Evolutionary conservation across 1,284 basidiomycete genomes (phyloP), one percentile per base, ranked within the genome.

Genomic region (Volvariella surrecta): DNA sequence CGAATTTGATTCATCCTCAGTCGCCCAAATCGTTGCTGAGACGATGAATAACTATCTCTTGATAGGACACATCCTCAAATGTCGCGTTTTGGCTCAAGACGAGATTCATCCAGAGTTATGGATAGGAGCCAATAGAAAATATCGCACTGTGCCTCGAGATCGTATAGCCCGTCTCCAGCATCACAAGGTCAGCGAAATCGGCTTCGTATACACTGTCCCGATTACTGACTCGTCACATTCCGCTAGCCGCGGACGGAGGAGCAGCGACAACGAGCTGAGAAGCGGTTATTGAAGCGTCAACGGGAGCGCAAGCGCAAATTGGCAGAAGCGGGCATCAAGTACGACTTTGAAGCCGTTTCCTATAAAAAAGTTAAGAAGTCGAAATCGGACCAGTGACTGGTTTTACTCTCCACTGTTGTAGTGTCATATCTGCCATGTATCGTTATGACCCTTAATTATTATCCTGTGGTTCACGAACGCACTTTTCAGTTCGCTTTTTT

Each of bases 21-120:
- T 99, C 35, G 94, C 95, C 0, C 68, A 90, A 58, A 97, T 99
- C 50, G 96, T 98, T 8, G 86, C 89, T 4, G 96, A 99, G 58
- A 99, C 96, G 37, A 98, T 99, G 95, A 81, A 99, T 74, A 98
- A 98, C 68, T 99, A 98, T 63, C 77, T 99, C 21, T 73, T 99
- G 52, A 81, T 89, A 72, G 94, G 94, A 2, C 91, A 96, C 56
- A 82, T 99, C 50, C 72, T 99, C 39, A 81, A 80, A 48, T 97
- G 95, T 68, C 83, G 87, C 55, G 66, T 91, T 45, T 79, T 96
- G 45, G 86, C 92, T 16, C 80, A 82, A 52, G 90, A 94, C 22
- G 67, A 95, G 51, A 78, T 98, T 0, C 94, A 99, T 61, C 87
- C 93, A 3, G 81, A 93, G 56, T 66, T 99, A 2, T 99, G 96